Evolutionary conservation across 768 basidiomycete species (phyloP).

Genomic region (Boletus reticuloceps): DNA sequence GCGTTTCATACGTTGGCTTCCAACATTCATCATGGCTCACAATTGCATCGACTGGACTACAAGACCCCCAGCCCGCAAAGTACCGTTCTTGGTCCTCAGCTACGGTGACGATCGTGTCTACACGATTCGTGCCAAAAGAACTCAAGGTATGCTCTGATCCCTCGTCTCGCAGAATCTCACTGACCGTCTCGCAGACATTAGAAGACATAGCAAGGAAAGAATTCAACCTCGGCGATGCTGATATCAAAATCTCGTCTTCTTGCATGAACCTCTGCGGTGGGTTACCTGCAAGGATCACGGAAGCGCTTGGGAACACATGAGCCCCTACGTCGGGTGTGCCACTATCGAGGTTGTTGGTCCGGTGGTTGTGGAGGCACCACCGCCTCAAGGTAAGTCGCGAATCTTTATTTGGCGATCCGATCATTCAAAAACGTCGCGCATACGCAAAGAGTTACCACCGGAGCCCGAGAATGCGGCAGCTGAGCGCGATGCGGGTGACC

Average conservation of each 20-base stretch:
- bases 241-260: conserved; percentile 14
- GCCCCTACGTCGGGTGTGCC: conserved; percentile 23
- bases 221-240: conserved; percentile 18
- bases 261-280: conserved; percentile 22
- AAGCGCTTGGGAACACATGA: conserved; percentile 17
- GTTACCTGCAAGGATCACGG: conserved; percentile 21
- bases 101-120: conserved; percentile 18
- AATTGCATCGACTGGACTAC: conserved; percentile 27
- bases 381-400: neutral
- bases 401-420: neutral
- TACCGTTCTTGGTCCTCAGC: conserved; percentile 18
- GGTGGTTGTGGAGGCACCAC: neutral
- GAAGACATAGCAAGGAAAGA: conserved; percentile 17
- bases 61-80: conserved; percentile 17
- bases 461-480: neutral
- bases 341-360: conserved; percentile 6
- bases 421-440: neutral
- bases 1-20: neutral
- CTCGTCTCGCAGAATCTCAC: neutral
- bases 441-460: neutral
- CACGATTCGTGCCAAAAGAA: conserved; percentile 11
- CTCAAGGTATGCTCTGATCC: conserved; percentile 9
- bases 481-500: neutral
- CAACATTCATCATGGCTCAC: conserved; percentile 17
- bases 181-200: conserved; percentile 7